Percentiles rank a stretch among this genome's conserved stretches.
Evolutionary conservation across 768 basidiomycete genomes (phyloP).

Genomic region (Mycena rosella): DNA sequence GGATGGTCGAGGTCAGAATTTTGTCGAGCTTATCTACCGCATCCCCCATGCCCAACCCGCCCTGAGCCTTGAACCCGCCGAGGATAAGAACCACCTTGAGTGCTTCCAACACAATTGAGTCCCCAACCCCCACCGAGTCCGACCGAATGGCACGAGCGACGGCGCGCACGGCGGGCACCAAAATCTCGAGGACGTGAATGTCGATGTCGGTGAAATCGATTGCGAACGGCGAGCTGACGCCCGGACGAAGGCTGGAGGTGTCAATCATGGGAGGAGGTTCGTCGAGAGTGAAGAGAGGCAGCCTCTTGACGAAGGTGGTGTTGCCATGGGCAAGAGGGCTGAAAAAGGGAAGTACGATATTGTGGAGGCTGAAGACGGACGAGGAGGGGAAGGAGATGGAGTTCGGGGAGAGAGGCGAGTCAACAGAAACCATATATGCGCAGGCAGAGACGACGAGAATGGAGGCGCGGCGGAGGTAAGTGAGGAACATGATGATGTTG

Average conservation of each 20-base stretch:
- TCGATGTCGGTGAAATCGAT: constrained; percentile 4
- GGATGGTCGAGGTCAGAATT: background rate
- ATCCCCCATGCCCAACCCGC: background rate
- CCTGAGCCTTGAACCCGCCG: background rate
- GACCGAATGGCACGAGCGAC: background rate
- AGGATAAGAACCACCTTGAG: background rate
- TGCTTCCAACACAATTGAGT: background rate
- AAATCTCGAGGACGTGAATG: background rate
- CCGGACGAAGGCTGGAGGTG: background rate
- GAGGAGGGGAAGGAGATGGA: background rate
- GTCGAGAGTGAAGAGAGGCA: too few relatives aligned
- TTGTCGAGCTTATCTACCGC: background rate
- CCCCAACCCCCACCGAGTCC: background rate
- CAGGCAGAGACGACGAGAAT: background rate
- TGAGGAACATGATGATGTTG: constrained; percentile 1
- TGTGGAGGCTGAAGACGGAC: background rate
- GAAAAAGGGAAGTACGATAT: background rate
- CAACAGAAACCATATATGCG: background rate
- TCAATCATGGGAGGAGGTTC: background rate
- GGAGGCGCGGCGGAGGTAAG: background rate
- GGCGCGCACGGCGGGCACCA: background rate
- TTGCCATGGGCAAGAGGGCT: background rate
- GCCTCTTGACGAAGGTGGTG: background rate
- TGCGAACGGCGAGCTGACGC: background rate
- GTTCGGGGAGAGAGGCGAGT: constrained; percentile 1